Conservation (phyloP, 352 stramenopile genomes). For the Phytophthora capsici region DNA sequence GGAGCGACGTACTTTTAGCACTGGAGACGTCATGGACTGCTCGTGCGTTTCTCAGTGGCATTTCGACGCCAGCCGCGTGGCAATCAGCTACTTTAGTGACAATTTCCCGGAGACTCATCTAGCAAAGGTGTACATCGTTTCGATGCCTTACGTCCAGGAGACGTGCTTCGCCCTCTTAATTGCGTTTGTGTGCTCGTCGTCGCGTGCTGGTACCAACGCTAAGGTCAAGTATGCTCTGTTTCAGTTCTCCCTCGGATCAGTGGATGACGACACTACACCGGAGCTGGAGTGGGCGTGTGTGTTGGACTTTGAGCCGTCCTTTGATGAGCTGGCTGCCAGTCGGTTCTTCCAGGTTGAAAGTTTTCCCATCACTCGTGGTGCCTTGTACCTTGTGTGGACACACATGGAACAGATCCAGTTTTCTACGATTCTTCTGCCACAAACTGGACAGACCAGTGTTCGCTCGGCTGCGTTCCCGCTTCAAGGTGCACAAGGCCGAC, state of each 20-base stretch:
- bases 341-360: constrained; percentile 70
- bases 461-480: constrained; percentile 68
- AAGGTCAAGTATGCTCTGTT: constrained; percentile 78
- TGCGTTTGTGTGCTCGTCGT: constrained; percentile 70
- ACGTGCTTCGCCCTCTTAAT: constrained; percentile 65
- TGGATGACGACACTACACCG: constrained; percentile 35
- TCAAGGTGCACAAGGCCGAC: constrained; percentile 60
- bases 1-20: constrained; percentile 76
- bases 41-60: constrained; percentile 59
- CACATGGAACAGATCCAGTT: constrained; percentile 65
- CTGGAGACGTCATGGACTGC: constrained; percentile 70
- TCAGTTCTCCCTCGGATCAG: constrained; percentile 56
- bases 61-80: constrained; percentile 64
- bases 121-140: constrained; percentile 67
- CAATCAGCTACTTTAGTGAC: constrained; percentile 77
- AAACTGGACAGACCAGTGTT: constrained; percentile 54
- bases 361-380: constrained; percentile 59
- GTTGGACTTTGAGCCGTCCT: constrained; percentile 71
- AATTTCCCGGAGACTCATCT: constrained; percentile 65
- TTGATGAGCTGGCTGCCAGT: constrained; percentile 42
- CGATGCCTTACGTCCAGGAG: constrained; percentile 71
- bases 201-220: constrained; percentile 35
- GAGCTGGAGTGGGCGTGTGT: constrained; percentile 68
- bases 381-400: constrained; percentile 79
- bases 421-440: constrained; percentile 65